These are phyloP conservation scores for Hanseniaspora occidentalis DNA, from an alignment of 805 yeast species.

Conservation along the genomic window DNA sequence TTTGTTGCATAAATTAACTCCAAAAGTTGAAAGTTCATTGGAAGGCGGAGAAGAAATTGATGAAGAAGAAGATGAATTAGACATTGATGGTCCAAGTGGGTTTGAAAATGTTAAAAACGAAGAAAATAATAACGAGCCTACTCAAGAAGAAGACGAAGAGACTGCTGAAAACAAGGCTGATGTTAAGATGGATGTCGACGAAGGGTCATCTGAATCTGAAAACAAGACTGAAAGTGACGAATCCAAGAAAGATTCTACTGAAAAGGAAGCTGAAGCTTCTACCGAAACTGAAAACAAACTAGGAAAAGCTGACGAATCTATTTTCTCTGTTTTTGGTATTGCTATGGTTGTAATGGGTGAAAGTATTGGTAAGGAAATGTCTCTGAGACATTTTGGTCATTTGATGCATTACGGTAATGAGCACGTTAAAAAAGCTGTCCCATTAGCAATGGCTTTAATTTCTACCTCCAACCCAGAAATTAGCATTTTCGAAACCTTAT, in stretches of 20 bases:
- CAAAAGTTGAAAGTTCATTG: constrained; percentile 47
- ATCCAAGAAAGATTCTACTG: constrained; percentile 17
- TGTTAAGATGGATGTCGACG: constrained; percentile 26
- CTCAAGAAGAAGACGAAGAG: constrained; percentile 15
- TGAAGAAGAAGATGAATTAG: constrained; percentile 33
- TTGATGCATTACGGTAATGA: constrained; percentile 96
- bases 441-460: constrained; percentile 94
- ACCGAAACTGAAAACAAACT: constrained; percentile 22
- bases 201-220: constrained; percentile 16
- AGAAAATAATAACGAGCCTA: constrained; percentile 15
- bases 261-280: constrained; percentile 10
- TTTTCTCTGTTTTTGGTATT: constrained; percentile 87
- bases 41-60: constrained; percentile 48
- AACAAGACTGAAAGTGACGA: constrained; percentile 16
- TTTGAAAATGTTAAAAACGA: constrained; percentile 21
- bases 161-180: constrained; percentile 20
- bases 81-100: constrained; percentile 23
- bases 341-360: constrained; percentile 96
- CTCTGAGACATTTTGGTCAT: constrained; percentile 91
- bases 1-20: constrained; percentile 75
- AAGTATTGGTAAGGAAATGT: constrained; percentile 95
- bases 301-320: constrained; percentile 30
- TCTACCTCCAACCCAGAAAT: constrained; percentile 91
- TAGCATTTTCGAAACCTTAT: constrained; percentile 91
- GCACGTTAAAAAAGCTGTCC: constrained; percentile 84